These are phyloP conservation scores for Anastatica hierochuntica DNA, from an alignment of 345 rosid genomes.

Conservation along the genomic window DNA sequence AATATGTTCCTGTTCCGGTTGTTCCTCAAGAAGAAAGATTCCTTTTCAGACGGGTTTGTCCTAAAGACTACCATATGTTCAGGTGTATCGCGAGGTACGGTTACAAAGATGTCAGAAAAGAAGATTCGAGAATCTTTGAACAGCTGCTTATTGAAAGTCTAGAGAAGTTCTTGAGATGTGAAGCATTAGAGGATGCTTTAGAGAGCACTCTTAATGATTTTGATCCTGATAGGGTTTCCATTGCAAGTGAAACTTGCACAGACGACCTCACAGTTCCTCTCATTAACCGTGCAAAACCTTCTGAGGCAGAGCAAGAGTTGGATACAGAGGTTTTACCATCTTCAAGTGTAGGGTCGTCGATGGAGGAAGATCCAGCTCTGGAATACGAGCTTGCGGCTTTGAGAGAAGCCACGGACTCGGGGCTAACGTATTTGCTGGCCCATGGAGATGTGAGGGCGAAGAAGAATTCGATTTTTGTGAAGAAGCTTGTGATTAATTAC, in stretches of 20 bases:
- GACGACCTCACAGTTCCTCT: slow-evolving; percentile 58
- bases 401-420: slow-evolving; percentile 72
- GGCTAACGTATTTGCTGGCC: slow-evolving; percentile 73
- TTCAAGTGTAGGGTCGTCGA: slow-evolving; percentile 33
- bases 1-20: slow-evolving; percentile 85
- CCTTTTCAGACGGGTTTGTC: slow-evolving; percentile 81
- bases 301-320: slow-evolving; percentile 24
- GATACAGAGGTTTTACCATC: slow-evolving; percentile 39
- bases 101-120: slow-evolving; percentile 82
- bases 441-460: slow-evolving; percentile 76
- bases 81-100: slow-evolving; percentile 85
- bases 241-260: slow-evolving; percentile 32
- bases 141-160: slow-evolving; percentile 72
- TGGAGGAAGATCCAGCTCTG: slow-evolving; percentile 62
- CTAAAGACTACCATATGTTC: slow-evolving; percentile 91
- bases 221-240: slow-evolving; percentile 38
- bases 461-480: slow-evolving; percentile 65
- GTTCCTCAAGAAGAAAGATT: slow-evolving; percentile 88
- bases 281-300: slow-evolving; percentile 22
- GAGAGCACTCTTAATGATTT: slow-evolving; percentile 41
- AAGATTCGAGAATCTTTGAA: slow-evolving; percentile 73
- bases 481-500: slow-evolving; percentile 90
- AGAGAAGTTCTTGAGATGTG: slow-evolving; percentile 68
- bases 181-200: slow-evolving; percentile 70
- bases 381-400: slow-evolving; percentile 81